phyloP scores from a whole-genome alignment of 2,329 filamentous ascomycete genomes.

The Geosmithia putterillii region DNA sequence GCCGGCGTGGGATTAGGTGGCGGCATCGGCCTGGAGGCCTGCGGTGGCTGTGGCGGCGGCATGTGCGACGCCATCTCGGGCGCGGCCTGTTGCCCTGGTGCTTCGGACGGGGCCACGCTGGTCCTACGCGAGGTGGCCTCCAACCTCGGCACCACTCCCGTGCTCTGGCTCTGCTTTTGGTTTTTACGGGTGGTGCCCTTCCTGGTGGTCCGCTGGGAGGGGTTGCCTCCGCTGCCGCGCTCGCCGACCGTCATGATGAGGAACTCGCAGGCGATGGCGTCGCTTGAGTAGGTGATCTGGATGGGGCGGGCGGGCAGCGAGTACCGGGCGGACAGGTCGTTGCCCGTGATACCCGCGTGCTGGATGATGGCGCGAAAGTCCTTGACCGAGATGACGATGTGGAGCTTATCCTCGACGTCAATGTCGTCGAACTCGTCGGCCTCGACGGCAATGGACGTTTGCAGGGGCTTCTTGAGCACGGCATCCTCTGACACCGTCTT shows the following conservation, averaged over 20 bases:
- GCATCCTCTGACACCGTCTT: constrained; percentile 60
- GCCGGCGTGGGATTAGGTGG: constrained; percentile 17
- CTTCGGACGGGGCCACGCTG: constrained; percentile 23
- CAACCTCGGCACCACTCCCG: constrained; percentile 28
- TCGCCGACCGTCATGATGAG: constrained; percentile 75
- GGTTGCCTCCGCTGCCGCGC: constrained; percentile 34
- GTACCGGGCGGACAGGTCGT: constrained; percentile 55
- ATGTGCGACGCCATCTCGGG: neutral
- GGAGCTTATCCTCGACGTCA: constrained; percentile 59
- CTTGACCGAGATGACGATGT: constrained; percentile 71
- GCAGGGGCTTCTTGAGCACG: constrained; percentile 66
- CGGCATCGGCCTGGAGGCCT: constrained; percentile 8
- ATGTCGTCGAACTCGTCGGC: constrained; percentile 68
- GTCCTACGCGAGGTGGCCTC: constrained; percentile 34
- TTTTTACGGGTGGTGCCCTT: constrained; percentile 25
- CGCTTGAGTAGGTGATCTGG: constrained; percentile 57
- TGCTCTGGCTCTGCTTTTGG: constrained; percentile 11
- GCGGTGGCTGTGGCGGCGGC: constrained; percentile 12
- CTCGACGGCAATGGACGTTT: constrained; percentile 68
- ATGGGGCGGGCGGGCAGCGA: constrained; percentile 60
- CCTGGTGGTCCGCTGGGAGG: constrained; percentile 30
- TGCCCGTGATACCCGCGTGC: constrained; percentile 58
- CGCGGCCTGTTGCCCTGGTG: neutral
- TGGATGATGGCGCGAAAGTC: constrained; percentile 71
- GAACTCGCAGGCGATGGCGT: constrained; percentile 62